Evolutionary conservation across 805 yeast genomes (phyloP), one percentile per base, ranked within the genome.

Genomic region (Spathaspora boniae): DNA sequence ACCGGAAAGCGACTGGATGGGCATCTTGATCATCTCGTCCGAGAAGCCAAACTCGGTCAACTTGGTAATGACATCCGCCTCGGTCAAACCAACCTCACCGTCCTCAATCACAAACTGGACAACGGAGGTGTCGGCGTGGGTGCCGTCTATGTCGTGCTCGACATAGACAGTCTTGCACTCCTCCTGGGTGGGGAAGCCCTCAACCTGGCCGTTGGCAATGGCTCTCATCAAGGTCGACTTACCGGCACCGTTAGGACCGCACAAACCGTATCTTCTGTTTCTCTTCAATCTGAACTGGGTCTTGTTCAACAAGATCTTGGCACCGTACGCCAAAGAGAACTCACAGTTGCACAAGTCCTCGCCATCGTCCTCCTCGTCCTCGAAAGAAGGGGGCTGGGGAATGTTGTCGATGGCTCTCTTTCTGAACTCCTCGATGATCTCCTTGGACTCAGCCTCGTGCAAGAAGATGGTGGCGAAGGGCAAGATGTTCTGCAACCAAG

Each of bases 341-440:
- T 93, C 98, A 85, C 98, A 91, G 95, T 93, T 93, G 83, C 98
- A 93, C 65, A 93, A 80, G 68, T 93, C 98, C 78, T 93, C 98
- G 76, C 98, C 98, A 66, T 93, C 98, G 65, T 88, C 97, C 65
- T 83, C 93, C 71, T 84, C 91, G 61, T 89, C 97, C 74, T 91
- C 98, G 72, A 88, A 88, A 61, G 80, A 71, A 62, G 96, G 95
- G 60, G 94, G 93, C 59, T 79, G 83, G 62, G 98, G 98, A 59
- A 93, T 91, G 89, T 93, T 93, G 76, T 88, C 96, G 64, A 93
- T 83, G 53, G 98, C 91, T 74, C 82, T 74, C 80, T 82, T 83
- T 80, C 98, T 88, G 83, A 80, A 87, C 69, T 84, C 86, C 72
- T 89, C 96, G 62, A 91, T 83, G 43, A 56, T 50, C 40, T 81